Evolutionary conservation across 192 early-diverging fungal genomes (phyloP).

Genomic region (Coemansia javaensis): DNA sequence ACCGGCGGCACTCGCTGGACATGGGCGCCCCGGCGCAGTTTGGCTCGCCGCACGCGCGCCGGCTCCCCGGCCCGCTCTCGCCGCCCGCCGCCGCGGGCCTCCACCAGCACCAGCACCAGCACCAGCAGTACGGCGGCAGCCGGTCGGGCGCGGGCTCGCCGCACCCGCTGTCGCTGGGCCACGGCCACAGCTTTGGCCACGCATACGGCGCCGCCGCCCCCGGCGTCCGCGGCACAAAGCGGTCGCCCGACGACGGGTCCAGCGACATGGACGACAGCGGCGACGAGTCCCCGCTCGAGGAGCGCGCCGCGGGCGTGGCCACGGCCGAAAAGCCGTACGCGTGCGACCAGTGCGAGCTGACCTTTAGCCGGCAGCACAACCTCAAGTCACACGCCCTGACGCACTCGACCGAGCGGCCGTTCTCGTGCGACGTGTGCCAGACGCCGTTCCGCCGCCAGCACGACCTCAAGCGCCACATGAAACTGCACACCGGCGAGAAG

Average conservation of each 20-base stretch:
- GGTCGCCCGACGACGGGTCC: background rate
- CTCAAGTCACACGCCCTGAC: conserved; percentile 70
- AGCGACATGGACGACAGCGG: conserved; percentile 11
- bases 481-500: conserved; percentile 71
- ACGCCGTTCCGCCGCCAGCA: conserved; percentile 83
- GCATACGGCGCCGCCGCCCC: no score
- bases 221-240: no score
- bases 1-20: conserved; percentile 42
- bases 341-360: conserved; percentile 59
- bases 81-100: background rate
- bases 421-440: conserved; percentile 63
- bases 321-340: conserved; percentile 51
- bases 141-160: conserved; percentile 23
- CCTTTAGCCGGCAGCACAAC: conserved; percentile 72
- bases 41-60: background rate
- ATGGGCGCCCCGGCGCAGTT: conserved; percentile 20
- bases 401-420: conserved; percentile 72
- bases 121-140: conserved; percentile 4
- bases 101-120: no score
- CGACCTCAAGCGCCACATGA: conserved; percentile 85
- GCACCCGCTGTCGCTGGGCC: conserved; percentile 26
- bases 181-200: no score
- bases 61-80: background rate
- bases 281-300: conserved; percentile 5
- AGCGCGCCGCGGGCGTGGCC: conserved; percentile 12